Conservation (phyloP, 345 rosid species). For the Noccaea bulbosa region DNA sequence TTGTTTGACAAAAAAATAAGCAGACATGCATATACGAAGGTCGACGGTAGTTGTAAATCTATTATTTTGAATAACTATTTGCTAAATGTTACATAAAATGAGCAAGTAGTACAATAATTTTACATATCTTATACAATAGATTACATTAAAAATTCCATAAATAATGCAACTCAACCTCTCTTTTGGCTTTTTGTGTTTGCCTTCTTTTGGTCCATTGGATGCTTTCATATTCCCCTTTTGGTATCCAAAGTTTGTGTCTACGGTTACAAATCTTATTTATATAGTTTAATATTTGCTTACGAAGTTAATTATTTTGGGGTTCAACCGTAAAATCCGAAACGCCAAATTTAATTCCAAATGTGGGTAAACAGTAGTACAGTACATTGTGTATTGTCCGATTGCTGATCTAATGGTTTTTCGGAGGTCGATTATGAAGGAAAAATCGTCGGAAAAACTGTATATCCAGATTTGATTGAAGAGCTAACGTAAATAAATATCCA, state of each 20-base stretch:
- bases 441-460: not conserved
- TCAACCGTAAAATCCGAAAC: conserved; percentile 1
- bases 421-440: not conserved
- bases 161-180: conserved; percentile 50
- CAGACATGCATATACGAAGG: not conserved
- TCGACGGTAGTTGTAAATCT: not conserved
- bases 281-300: not conserved
- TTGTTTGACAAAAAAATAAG: not conserved
- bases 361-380: not conserved
- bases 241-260: conserved; percentile 54
- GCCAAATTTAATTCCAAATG: not conserved
- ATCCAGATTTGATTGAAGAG: not conserved
- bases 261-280: conserved; percentile 6
- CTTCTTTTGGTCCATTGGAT: conserved; percentile 46
- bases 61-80: not conserved
- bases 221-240: conserved; percentile 45
- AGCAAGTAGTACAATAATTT: conserved; percentile 40
- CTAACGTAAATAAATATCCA: not conserved
- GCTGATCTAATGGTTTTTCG: not conserved
- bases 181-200: conserved; percentile 56
- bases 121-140: conserved; percentile 32
- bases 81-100: conserved; percentile 13
- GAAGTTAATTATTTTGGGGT: not conserved
- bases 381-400: not conserved
- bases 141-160: conserved; percentile 32